Conservation (phyloP, 2,329 filamentous ascomycete genomes). For the Paracorniculantispora psalliotae region DNA sequence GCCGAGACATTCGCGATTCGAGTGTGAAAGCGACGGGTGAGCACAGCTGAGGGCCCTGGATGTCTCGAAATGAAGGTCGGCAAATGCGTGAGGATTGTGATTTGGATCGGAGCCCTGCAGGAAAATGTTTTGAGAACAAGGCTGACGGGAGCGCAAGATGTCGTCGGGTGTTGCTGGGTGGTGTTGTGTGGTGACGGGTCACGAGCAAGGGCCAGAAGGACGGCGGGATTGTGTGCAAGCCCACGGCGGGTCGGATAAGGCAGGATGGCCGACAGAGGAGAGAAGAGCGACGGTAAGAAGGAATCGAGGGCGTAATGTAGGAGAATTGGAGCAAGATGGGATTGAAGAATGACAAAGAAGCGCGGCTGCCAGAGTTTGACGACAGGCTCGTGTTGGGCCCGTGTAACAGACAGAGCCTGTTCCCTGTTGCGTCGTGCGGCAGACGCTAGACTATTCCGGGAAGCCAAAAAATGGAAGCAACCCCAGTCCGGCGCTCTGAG, state of each 20-base stretch:
- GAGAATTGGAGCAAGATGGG: not conserved
- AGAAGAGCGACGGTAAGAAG: not conserved
- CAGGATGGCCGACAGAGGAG: not conserved
- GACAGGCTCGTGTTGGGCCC: conserved; percentile 1
- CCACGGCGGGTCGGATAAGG: not conserved
- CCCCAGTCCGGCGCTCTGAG: not conserved
- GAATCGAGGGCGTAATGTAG: not conserved
- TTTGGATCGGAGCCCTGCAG: not conserved
- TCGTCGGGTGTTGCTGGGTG: not conserved
- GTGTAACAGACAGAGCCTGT: not conserved
- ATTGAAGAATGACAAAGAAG: not conserved
- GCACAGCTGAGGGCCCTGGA: not conserved
- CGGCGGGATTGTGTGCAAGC: not conserved
- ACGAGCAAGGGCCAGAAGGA: not conserved
- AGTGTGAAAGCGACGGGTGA: not conserved
- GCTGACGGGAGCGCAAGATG: not conserved
- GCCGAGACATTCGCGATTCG: conserved; percentile 12
- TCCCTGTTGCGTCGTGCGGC: not conserved
- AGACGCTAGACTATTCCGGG: conserved; percentile 8
- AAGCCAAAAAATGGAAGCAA: not conserved
- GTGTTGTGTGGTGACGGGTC: too few species aligned
- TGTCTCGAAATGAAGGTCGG: conserved; percentile 8
- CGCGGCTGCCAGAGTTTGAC: not conserved
- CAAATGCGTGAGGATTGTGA: not conserved
- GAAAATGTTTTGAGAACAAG: not conserved